Evolutionary conservation across 108 stramenopile species (phyloP).

Genomic region (Conticribra weissflogii): DNA sequence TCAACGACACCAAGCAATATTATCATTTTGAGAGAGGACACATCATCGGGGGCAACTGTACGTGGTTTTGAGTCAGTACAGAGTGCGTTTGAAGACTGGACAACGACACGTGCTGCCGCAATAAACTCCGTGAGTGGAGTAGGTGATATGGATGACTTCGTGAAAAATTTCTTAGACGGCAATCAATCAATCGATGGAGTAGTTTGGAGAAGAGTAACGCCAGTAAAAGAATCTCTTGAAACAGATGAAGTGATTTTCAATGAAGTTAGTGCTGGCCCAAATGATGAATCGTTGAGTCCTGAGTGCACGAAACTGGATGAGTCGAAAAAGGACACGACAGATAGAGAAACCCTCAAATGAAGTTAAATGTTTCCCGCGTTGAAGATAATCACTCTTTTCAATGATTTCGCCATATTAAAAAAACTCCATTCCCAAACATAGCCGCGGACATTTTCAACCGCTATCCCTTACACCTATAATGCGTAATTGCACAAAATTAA

Average conservation of each 20-base stretch:
- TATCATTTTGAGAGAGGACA: constrained; percentile 58
- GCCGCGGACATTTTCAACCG: no score
- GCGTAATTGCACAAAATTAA: no score
- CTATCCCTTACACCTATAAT: no score
- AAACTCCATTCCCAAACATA: no score
- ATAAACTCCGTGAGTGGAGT: not conserved
- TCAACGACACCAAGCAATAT: constrained; percentile 29
- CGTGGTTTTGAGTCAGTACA: constrained; percentile 62
- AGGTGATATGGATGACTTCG: constrained; percentile 36
- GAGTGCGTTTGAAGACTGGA: constrained; percentile 70
- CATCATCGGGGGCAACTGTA: constrained; percentile 37
- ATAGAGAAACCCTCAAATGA: no score
- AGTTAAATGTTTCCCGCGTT: no score
- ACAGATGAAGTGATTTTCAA: not conserved
- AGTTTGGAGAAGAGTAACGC: constrained; percentile 39
- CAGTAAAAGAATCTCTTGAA: not conserved
- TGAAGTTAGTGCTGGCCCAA: not conserved
- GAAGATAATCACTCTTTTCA: no score
- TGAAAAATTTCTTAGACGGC: constrained; percentile 52
- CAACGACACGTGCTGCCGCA: constrained; percentile 38
- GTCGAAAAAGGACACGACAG: no score
- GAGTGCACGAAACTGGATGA: no score
- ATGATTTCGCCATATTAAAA: no score
- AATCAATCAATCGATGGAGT: constrained; percentile 56
- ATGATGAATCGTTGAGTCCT: no score